Base-by-base conservation (phyloP, 345 rosid genomes). In the Stellera chamaejasme region DNA sequence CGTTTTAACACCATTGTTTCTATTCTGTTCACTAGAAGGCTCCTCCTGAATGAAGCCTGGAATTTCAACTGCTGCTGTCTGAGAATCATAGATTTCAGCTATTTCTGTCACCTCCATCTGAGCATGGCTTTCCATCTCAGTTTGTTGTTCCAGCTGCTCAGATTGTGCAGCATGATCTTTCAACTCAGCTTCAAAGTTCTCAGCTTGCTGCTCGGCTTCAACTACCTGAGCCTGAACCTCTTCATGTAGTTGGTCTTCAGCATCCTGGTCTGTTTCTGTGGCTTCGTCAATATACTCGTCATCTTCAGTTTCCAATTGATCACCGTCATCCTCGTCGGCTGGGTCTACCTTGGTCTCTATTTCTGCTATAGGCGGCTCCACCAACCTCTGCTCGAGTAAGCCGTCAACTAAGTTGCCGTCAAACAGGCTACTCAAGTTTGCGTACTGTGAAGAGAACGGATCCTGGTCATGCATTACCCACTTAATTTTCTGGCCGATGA, bases 341-440 rank as follows among this genome's bases (percentile, higher is more conserved):
- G 11, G 41, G 58, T 57, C 58, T 26, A 10, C 16, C n/a, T 12
- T 42, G 15, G 13, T 39, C 46, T 59, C 69, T 46, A 13, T 63
- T 56, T 56, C 66, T 27, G 41, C 43, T 3, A 11, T 16, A 2
- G 70, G 65, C 62, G 70, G 65, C 64, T 52, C 76, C 32, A 52
- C 14, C 45, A 49, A 52, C 16, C 41, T 54, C 42, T 60, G 66
- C 11, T 52, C 73, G 68, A 56, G 66, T 48, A 50, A 10, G 19
- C 58, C 69, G 45, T 67, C 75, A 27, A 46, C 26, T 51, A 62
- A 61, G 52, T 50, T 52, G 55, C 66, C 71, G 50, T 80, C 75
- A 0, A 76, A 51, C 70, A 61, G 56, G 60, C 43, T 51, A n/a
- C 87, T 82, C 77, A 75, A 70, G 72, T 90, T 87, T 43, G 68